These are phyloP conservation scores for Diaporthe humulicola DNA, from an alignment of 2,329 filamentous ascomycete genomes.

Conservation along the genomic window DNA sequence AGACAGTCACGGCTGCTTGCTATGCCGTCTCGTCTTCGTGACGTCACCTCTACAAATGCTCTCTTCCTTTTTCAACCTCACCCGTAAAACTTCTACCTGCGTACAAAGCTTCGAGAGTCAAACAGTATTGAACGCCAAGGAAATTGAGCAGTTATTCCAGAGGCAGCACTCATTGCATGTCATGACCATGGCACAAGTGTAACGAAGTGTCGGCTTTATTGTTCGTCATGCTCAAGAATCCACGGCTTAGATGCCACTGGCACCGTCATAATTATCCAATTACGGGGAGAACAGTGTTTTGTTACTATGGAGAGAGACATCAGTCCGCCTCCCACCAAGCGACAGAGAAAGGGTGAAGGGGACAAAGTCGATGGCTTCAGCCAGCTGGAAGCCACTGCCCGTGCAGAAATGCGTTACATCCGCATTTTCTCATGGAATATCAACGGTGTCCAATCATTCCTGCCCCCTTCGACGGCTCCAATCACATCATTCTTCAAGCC, in stretches of 20 bases:
- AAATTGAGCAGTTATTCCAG: neutral
- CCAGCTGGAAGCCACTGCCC: neutral
- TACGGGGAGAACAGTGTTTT: neutral
- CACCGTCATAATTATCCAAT: neutral
- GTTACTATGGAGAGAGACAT: constrained; percentile 21
- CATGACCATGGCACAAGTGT: neutral
- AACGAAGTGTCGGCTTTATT: neutral
- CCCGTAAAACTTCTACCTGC: neutral
- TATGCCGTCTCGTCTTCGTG: neutral
- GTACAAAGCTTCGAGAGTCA: neutral
- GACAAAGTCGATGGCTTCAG: neutral
- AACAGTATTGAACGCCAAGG: neutral
- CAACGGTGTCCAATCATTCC: constrained; percentile 44
- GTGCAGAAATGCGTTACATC: constrained; percentile 19
- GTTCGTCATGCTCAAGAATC: neutral
- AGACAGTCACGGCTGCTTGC: no score
- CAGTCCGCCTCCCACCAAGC: constrained; percentile 35
- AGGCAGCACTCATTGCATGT: neutral
- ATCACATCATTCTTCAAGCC: constrained; percentile 47
- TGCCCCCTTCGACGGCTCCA: constrained; percentile 40
- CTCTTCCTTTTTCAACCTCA: neutral
- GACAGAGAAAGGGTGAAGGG: neutral
- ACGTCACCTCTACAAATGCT: neutral
- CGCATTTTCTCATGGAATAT: constrained; percentile 47
- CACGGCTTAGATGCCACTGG: neutral